Evolutionary conservation across 306 rosid genomes (phyloP), one percentile per base, ranked within the genome.

Genomic region (Inga laurina): DNA sequence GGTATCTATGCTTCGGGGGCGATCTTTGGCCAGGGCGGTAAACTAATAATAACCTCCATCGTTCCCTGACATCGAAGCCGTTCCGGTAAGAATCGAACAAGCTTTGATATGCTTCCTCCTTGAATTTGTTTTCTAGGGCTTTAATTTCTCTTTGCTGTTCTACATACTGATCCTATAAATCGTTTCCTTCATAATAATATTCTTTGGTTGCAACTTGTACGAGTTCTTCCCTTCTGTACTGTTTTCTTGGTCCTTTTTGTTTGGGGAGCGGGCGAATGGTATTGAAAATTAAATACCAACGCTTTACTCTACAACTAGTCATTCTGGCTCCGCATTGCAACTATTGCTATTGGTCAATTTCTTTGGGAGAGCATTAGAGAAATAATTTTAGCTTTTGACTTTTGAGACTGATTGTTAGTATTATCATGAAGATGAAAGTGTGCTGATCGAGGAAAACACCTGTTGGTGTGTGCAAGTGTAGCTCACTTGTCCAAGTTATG

Each of bases 121-220:
- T 5, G 11, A 7, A 13, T 66, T 67, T 16, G n/a, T 48, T 34
- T 79, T 35, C 24, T 82, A 82, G 81, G 83, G 83, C 45, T 85
- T 11, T 37, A 9, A 14, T 73, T 65, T 61, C 22, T 35, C 45
- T 77, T 45, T 35, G 11, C 37, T 44, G 75, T 64, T 51, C 19
- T 18, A 15, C 56, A 10, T 46, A 35, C 21, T 69, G 62, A 75
- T 54, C 22, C 22, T 78, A 81, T 70, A 70, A 56, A 51, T 59
- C 72, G 21, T 49, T 51, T 30, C 39, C 15, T 57, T 22, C 77
- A 5, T 49, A n/a, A 72, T 24, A 13, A 18, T 24, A 15, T 75
- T 51, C 19, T 78, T 32, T 64, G 67, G 72, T 56, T 73, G 39
- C 13, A 62, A 62, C 18, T 27, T 62, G 72, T 49, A 10, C 57